Evolutionary conservation across 352 stramenopile genomes (phyloP), one percentile per base, ranked within the genome.

Genomic region (Hyphochytrium catenoides): DNA sequence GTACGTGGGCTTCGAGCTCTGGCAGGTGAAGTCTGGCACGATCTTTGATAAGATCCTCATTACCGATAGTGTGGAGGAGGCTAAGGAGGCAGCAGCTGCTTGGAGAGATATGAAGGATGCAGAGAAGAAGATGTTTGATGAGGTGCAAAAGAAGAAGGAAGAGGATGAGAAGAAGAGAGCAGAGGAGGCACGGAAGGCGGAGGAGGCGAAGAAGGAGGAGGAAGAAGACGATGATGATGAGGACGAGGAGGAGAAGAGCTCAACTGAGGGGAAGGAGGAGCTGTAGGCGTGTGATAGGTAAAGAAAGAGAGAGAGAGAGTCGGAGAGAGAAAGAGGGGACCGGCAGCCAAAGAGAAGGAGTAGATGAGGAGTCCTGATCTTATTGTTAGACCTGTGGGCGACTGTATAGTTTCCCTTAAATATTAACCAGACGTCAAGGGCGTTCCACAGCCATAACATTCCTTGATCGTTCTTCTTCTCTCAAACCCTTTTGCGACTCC

Each of bases 31-130:
- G 56, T 79, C 77, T 24, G 91, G 91, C 53, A 96, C 87, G 16
- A 62, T 97, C 30, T 99, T 99, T 51, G 92, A 99, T 56, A 87
- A 99, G 58, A 98, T 99, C 47, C 67, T 97, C 28, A 61, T 99
- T 32, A 97, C 87, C 8, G 90, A 98, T 62, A 87, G 74, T 48
- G 58, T 91, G 34, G 78, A 90, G 16, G 78, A 94, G 46, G 91
- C 74, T 2, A 54, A 83, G 38, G 59, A 56, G 30, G 79, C 72
- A 3, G 50, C 83, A 40, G 65, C 89, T 34, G 88, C 71, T 14
- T 92, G 78, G 37, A 64, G 71, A 21, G 65, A 65, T 40, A 91
- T 95, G 63, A 91, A 93, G 50, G 74, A 83, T 37, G 76, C 70
- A 50, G 89, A 98, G 57, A 93, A 95, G 53, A 67, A 67, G 8